Conservation (phyloP, 2,329 filamentous ascomycete genomes). For the Gnomoniopsis smithogilvyi region DNA sequence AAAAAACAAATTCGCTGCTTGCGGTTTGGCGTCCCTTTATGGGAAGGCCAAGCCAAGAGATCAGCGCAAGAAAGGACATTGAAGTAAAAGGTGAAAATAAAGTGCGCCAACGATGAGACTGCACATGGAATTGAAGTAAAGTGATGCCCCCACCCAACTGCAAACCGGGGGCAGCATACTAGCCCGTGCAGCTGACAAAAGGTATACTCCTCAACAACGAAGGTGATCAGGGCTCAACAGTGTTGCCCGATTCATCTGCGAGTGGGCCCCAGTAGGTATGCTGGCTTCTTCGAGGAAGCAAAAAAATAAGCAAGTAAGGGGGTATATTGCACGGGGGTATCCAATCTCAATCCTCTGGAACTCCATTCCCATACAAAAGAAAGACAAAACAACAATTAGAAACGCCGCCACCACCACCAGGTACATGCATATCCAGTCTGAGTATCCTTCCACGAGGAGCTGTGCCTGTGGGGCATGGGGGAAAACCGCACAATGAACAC, state of each 20-base stretch:
- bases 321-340: not conserved
- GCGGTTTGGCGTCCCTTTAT: constrained; percentile 5
- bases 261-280: not conserved
- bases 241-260: not conserved
- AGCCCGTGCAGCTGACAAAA: not conserved
- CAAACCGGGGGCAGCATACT: too few species aligned
- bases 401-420: constrained; percentile 8
- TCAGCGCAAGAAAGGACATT: not conserved
- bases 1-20: not conserved
- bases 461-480: not conserved
- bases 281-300: not conserved
- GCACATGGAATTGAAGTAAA: not conserved
- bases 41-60: not conserved
- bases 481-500: not conserved
- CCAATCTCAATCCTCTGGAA: not conserved
- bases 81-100: not conserved
- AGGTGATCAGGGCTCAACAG: not conserved
- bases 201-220: not conserved
- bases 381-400: not conserved
- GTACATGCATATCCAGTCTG: constrained; percentile 11
- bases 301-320: not conserved
- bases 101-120: not conserved
- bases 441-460: not conserved
- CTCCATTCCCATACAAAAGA: not conserved
- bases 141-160: not conserved